Base-by-base conservation (phyloP, 805 yeast species). In the Wickerhamomyces bisporus region DNA sequence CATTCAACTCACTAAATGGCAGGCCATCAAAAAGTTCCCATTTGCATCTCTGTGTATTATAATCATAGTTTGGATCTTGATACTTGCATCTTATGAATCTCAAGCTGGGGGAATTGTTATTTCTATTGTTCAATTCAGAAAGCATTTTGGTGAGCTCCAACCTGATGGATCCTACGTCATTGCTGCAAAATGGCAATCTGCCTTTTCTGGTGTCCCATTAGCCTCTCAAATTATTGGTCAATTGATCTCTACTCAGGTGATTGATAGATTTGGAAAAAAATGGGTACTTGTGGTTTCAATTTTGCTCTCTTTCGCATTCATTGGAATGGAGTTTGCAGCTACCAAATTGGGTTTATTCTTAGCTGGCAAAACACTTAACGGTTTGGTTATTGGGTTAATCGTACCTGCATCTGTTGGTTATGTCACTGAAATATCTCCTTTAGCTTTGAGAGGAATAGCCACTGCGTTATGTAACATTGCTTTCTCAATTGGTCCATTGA, bases 111-210 rank as follows among this genome's bases (percentile, higher is more conserved):
- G 60, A 56, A 55, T 57, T 53, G 62, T 47, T 51, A 60, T 58
- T 58, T 66, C 43, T 44, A 58, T 44, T 55, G 64, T 53, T 30
- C 57, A 50, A 38, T 58, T 51, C 54, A 60, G 57, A 59, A 57
- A 49, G 60, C 73, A 44, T 44, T 58, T 39, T 49, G 61, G 58
- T 50, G 52, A 50, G 3, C 31, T 14, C 12, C 42, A 43, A 15
- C 55, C 52, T 18, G 55, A 46, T 2, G 60, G 53, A 14, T 44
- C 47, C 14, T 67, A 61, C 42, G 62, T 61, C 21, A 50, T 70
- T 30, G 58, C 62, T 18, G 64, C 69, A 26, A 52, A 53, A 17
- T 68, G 73, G 75, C 74, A 69, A 44, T 60, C 69, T 21, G 68
- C 64, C 18, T 55, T 68, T 35, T 48, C 60, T 25, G 64, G 62